Base-by-base conservation (phyloP, 1,139 yeast genomes). In the Candida pseudocylindracea region DNA sequence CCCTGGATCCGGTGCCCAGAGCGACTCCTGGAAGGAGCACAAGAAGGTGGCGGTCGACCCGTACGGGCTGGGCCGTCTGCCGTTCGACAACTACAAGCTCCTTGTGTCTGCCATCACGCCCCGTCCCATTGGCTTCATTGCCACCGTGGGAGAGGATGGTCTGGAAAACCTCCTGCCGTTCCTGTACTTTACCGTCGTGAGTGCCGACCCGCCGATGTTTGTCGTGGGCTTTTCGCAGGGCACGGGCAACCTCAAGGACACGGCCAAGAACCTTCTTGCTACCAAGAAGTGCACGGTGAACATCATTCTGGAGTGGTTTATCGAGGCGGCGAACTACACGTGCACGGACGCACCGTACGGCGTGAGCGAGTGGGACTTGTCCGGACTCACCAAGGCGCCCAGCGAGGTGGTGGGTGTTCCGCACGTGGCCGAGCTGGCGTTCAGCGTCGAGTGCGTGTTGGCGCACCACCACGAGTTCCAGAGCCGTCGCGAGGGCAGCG, bases 371-470 rank as follows among this genome's bases (percentile, higher is more conserved):
- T 70, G 72, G 69, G 51, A 58, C 35, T 47, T 67, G 30, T 43
- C 63, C 10, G 78, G 78, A 0, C 50, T 71, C 36, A 68, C 75
- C 1, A 66, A 66, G 2, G 40, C 48, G 7, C 41, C 46, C 6
- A 64, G 74, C 0, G 41, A 43, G 0, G 45, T 48, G 26, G 76
- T 71, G 29, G 58, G 53, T 36, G 63, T 75, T 0, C 58, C 67
- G 5, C 69, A 63, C 41, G 78, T 71, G 8, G 69, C 66, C 1
- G 78, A 71, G 40, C 60, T 71, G 29, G 73, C 71, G 2, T 68
- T 71, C 41, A 63, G 73, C 4, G 43, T 71, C 11, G 79, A 71
- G 45, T 69, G 63, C 27, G 66, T 61, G 42, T 47, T 68, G 27
- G 38, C 63, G 12, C 52, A 54, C 34, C 39, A 44, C 12, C 69